Conservation (phyloP, 1,284 basidiomycete species). For the Rhodotorula sp. region DNA sequence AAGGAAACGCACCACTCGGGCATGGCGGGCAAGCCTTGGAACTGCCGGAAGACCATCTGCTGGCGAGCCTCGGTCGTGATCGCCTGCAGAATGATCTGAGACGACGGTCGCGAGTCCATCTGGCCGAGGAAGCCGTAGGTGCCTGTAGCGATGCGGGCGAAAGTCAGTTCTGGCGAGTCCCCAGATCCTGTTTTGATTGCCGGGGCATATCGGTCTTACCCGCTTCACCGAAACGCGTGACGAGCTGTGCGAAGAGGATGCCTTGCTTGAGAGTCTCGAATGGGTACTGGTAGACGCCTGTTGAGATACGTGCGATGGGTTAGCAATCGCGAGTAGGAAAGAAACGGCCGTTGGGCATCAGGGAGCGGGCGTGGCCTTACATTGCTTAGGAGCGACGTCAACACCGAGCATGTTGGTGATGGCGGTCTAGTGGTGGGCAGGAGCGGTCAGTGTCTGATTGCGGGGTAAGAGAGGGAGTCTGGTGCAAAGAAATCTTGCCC, state of each 20-base stretch:
- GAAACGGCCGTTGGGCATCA: background rate
- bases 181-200: too few species aligned
- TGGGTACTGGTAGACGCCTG: slow-evolving; percentile 51
- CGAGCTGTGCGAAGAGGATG: slow-evolving; percentile 63
- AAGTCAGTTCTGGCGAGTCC: too few species aligned
- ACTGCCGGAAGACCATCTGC: slow-evolving; percentile 67
- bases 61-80: slow-evolving; percentile 67
- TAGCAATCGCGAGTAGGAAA: too few species aligned
- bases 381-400: slow-evolving; percentile 39
- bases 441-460: too few species aligned
- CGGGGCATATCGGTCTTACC: slow-evolving; percentile 47
- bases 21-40: slow-evolving; percentile 49
- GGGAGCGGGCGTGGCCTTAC: background rate
- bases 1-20: slow-evolving; percentile 1
- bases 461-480: too few species aligned
- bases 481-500: too few species aligned
- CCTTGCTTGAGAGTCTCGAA: slow-evolving; percentile 63
- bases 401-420: slow-evolving; percentile 51
- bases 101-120: slow-evolving; percentile 61
- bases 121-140: slow-evolving; percentile 64
- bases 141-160: slow-evolving; percentile 3
- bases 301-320: background rate
- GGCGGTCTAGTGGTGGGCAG: slow-evolving; percentile 39
- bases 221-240: slow-evolving; percentile 63
- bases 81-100: slow-evolving; percentile 60